Evolutionary conservation across 176 grass and related monocot species (phyloP).

Genomic region (Oryza glaberrima): DNA sequence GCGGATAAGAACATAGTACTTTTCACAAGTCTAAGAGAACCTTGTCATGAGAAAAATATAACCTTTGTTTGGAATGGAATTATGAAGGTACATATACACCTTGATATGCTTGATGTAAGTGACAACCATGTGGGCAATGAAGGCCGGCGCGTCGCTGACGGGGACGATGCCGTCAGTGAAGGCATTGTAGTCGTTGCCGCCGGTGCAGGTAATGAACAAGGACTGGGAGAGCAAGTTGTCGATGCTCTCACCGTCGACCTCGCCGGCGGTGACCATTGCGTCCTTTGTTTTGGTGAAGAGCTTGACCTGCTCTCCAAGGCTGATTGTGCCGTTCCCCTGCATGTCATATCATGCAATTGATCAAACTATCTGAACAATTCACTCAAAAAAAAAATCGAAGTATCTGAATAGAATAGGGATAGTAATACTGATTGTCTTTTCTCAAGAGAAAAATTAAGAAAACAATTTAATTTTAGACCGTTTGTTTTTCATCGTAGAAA

Average conservation of each 20-base stretch:
- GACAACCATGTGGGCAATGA: conserved; percentile 24
- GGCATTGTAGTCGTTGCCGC: conserved; percentile 36
- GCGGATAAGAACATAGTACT: background rate
- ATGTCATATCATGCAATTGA: background rate
- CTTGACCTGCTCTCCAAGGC: conserved; percentile 26
- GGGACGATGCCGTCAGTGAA: conserved; percentile 9
- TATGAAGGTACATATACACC: background rate
- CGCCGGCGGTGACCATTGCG: background rate
- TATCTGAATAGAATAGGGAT: background rate
- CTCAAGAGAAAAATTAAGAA: too few species aligned
- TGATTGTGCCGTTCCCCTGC: conserved; percentile 48
- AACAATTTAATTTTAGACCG: too few species aligned
- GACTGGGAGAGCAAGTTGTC: background rate
- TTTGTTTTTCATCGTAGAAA: too few species aligned
- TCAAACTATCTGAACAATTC: background rate
- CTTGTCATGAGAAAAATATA: background rate
- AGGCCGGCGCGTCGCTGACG: background rate
- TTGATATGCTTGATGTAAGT: conserved; percentile 35
- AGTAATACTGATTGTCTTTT: too few species aligned
- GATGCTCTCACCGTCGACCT: background rate
- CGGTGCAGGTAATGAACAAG: conserved; percentile 41
- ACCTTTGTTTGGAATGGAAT: background rate
- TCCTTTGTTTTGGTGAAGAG: conserved; percentile 26
- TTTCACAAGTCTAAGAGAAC: background rate
- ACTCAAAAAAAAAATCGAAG: background rate